Evolutionary conservation across 306 rosid genomes (phyloP).

Genomic region (Prinsepia uniflora): DNA sequence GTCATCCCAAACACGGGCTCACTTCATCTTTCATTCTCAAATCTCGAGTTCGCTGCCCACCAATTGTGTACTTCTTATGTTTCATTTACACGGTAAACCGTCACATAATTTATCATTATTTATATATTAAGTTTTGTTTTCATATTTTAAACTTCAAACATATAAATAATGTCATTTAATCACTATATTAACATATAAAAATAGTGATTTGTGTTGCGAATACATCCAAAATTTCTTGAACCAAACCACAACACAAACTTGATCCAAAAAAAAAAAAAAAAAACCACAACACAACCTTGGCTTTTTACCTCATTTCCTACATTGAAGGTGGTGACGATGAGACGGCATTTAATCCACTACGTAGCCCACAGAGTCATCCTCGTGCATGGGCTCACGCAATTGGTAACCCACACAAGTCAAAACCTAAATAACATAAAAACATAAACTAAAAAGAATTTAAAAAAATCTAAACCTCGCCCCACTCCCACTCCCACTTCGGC

Average conservation of each 20-base stretch:
- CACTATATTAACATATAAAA: too few species aligned
- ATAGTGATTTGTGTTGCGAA: too few species aligned
- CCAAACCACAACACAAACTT: not conserved
- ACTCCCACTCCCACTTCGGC: not conserved
- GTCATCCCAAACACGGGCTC: not conserved
- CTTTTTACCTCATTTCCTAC: not conserved
- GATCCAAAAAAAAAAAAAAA: too few species aligned
- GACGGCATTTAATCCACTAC: not conserved
- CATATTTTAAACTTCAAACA: too few species aligned
- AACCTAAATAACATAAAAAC: not conserved
- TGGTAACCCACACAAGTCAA: conserved; percentile 20
- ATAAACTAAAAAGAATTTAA: not conserved
- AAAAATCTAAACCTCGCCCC: not conserved
- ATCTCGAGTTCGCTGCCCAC: not conserved
- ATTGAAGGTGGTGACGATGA: conserved; percentile 4
- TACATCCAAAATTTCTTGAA: not conserved
- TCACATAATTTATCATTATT: too few species aligned
- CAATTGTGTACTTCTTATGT: too few species aligned
- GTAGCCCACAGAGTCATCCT: conserved; percentile 32
- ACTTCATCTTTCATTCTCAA: not conserved
- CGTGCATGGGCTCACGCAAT: conserved; percentile 55
- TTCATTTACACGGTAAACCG: too few species aligned
- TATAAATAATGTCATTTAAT: too few species aligned
- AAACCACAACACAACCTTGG: not conserved
- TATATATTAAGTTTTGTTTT: too few species aligned